Conservation (phyloP, 2,329 filamentous ascomycete species). For the Hymenoscyphus occultus region DNA sequence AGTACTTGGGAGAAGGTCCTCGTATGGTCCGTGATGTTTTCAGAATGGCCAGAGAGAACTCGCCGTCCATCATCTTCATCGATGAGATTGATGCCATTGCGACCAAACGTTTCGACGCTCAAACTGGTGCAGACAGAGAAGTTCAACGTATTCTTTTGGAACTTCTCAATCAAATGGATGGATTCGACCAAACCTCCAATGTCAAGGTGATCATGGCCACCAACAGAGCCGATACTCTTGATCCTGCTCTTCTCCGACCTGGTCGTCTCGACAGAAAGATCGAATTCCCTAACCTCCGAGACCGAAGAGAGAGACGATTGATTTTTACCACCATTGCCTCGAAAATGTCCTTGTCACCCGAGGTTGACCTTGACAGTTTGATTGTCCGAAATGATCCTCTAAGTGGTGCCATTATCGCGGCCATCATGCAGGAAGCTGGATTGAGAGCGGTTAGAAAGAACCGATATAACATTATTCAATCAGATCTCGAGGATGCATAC, state of each 20-base stretch:
- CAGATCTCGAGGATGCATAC: conserved; percentile 94
- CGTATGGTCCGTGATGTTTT: conserved; percentile 99
- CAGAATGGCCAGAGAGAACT: conserved; percentile 98
- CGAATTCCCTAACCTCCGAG: conserved; percentile 92
- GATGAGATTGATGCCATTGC: conserved; percentile 99
- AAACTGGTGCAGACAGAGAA: conserved; percentile 96
- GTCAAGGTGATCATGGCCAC: conserved; percentile 99
- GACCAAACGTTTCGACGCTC: conserved; percentile 98
- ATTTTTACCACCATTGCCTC: conserved; percentile 97
- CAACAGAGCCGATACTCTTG: conserved; percentile 94
- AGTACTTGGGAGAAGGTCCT: conserved; percentile 95
- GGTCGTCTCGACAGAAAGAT: conserved; percentile 98
- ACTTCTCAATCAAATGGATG: conserved; percentile 98
- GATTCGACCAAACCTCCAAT: conserved; percentile 97
- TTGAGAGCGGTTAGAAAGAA: conserved; percentile 94
- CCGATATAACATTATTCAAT: conserved; percentile 98
- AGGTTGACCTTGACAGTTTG: conserved; percentile 92
- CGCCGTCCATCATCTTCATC: conserved; percentile 98
- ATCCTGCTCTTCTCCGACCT: conserved; percentile 89
- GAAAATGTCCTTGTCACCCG: conserved; percentile 96
- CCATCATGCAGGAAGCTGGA: conserved; percentile 98
- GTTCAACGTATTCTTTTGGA: conserved; percentile 98
- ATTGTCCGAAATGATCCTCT: conserved; percentile 96
- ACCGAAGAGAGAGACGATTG: conserved; percentile 88
- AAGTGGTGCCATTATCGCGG: conserved; percentile 92